Conservation (phyloP, 2,329 filamentous ascomycete species). For the Penicillium sp. region DNA sequence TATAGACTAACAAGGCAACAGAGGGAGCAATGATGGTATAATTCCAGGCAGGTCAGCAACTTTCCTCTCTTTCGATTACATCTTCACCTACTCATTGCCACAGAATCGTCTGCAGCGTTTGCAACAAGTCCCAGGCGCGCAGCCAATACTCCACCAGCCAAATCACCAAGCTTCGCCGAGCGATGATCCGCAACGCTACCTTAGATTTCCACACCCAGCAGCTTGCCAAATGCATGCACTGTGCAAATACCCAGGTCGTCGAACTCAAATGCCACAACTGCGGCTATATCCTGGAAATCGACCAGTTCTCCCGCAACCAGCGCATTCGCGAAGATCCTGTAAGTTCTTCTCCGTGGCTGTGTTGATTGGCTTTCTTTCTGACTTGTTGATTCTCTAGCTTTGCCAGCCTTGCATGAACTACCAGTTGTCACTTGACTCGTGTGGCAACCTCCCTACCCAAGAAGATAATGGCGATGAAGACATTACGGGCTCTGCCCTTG, state of each 20-base stretch:
- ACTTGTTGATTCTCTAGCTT: neutral
- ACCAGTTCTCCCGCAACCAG: conserved; percentile 8
- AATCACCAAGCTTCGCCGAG: conserved; percentile 4
- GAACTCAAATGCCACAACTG: conserved; percentile 6
- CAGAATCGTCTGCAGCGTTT: conserved; percentile 10
- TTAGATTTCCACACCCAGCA: neutral
- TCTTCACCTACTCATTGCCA: neutral
- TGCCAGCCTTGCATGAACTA: conserved; percentile 15
- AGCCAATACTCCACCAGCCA: conserved; percentile 3
- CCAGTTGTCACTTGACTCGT: conserved; percentile 2
- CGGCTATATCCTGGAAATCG: conserved; percentile 3
- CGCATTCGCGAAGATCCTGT: conserved; percentile 4
- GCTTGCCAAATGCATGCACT: conserved; percentile 7
- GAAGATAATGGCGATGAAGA: neutral
- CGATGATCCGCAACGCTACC: neutral
- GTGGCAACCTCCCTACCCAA: neutral
- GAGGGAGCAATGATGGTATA: neutral
- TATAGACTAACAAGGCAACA: neutral
- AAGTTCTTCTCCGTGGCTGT: neutral
- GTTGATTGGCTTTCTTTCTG: neutral
- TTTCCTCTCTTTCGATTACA: neutral
- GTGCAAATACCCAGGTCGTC: neutral
- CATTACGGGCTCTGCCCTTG: neutral
- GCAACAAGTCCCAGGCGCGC: neutral
- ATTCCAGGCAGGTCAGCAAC: conserved; percentile 6